phyloP scores from a whole-genome alignment of 2,329 filamentous ascomycete genomes.

The Aureobasidium mangrovei region DNA sequence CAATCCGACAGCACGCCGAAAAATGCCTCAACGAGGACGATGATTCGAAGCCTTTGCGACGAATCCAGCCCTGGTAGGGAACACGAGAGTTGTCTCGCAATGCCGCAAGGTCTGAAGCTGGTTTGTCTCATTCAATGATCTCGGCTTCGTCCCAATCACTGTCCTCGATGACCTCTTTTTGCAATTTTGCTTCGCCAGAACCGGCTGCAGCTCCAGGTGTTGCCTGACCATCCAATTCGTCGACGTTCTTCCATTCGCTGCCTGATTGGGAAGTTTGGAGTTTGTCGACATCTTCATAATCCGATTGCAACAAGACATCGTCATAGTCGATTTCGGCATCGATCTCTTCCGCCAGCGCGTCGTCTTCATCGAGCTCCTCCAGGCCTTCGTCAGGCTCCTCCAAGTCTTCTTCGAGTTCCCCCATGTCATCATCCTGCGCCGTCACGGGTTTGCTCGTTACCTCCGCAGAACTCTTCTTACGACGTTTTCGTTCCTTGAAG shows the following conservation, averaged over 20 bases:
- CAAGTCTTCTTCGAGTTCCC: neutral
- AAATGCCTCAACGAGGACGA: constrained; percentile 13
- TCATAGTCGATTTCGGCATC: constrained; percentile 7
- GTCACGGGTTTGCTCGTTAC: neutral
- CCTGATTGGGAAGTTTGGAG: neutral
- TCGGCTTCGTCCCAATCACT: constrained; percentile 46
- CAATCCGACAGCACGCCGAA: constrained; percentile 22
- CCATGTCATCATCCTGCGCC: neutral
- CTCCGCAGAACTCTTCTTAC: constrained; percentile 18
- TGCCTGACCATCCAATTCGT: constrained; percentile 16
- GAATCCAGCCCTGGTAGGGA: constrained; percentile 13
- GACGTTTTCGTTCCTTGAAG: constrained; percentile 45
- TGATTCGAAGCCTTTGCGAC: constrained; percentile 7
- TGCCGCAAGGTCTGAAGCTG: too few relatives aligned
- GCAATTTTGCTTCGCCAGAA: neutral
- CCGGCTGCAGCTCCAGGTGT: constrained; percentile 9
- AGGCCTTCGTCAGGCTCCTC: neutral
- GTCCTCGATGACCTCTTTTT: constrained; percentile 40
- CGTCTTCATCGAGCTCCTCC: constrained; percentile 1
- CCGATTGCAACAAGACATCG: constrained; percentile 6
- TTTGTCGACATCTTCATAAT: constrained; percentile 5
- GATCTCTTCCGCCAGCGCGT: neutral
- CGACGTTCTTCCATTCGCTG: constrained; percentile 5
- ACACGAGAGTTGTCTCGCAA: too few relatives aligned
- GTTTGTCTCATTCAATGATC: constrained; percentile 22